Conservation (phyloP, 202 grass and related monocot species). For the Dendrocalamus latiflorus region DNA sequence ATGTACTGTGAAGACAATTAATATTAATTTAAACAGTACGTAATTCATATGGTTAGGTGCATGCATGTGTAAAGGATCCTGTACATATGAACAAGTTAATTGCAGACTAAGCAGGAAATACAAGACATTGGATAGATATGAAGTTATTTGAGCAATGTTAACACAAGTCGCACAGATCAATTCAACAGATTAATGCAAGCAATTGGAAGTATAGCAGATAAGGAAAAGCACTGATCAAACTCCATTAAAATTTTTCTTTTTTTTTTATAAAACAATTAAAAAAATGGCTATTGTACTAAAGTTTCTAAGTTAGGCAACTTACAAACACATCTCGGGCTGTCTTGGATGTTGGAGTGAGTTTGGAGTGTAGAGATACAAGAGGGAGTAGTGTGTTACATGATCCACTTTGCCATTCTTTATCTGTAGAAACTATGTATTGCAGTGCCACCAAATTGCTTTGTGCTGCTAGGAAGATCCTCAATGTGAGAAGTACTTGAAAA, state of each 20-base stretch:
- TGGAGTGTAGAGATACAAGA: constrained; percentile 6
- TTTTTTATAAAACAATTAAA: not conserved
- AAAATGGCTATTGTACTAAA: not conserved
- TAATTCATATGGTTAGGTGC: not conserved
- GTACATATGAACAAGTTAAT: not conserved
- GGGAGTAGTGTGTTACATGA: not conserved
- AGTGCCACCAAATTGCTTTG: constrained; percentile 31
- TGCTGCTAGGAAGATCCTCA: constrained; percentile 25
- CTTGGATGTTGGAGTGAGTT: not conserved
- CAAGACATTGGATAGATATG: not conserved
- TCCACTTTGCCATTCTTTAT: constrained; percentile 30
- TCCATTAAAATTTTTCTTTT: not conserved
- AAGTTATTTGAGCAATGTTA: not conserved
- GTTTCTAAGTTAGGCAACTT: constrained; percentile 9
- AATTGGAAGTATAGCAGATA: not conserved
- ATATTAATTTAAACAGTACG: not conserved
- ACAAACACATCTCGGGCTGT: not conserved
- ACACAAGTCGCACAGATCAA: not conserved
- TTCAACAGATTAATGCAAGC: not conserved
- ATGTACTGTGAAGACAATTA: too few species aligned
- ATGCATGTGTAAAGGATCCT: not conserved
- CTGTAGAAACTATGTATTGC: constrained; percentile 17
- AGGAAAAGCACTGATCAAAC: not conserved
- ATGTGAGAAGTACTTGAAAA: constrained; percentile 31
- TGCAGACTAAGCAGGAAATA: not conserved